Conservation (phyloP, 139 green algal genomes). For the Ostreobium quekettii region DNA sequence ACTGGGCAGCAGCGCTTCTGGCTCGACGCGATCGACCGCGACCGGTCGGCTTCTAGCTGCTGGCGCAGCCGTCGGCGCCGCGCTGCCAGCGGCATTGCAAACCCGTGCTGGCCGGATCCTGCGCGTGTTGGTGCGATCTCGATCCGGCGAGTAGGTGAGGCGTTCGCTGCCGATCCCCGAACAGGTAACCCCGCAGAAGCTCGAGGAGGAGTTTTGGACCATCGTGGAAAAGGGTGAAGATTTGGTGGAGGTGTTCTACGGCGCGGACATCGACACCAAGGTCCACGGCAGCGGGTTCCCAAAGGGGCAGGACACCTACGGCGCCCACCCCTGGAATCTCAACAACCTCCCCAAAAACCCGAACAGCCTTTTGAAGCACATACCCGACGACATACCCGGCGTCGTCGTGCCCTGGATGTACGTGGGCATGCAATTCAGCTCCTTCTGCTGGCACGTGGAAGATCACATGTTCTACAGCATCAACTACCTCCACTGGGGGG, state of each 20-base stretch:
- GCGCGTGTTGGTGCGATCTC: too few relatives aligned
- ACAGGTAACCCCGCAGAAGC: conserved; percentile 36
- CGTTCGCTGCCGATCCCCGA: not conserved
- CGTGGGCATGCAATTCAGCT: conserved; percentile 65
- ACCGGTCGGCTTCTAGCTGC: too few relatives aligned
- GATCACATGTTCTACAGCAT: conserved; percentile 87
- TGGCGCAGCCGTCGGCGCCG: too few relatives aligned
- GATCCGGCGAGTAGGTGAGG: conserved; percentile 1
- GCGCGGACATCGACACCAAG: conserved; percentile 64
- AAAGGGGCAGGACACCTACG: conserved; percentile 26
- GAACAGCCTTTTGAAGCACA: conserved; percentile 50
- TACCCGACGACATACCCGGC: conserved; percentile 57
- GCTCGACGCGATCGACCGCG: too few relatives aligned
- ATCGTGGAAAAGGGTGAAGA: conserved; percentile 76
- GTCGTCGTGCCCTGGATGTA: conserved; percentile 79
- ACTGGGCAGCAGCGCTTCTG: too few relatives aligned
- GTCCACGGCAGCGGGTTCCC: conserved; percentile 54
- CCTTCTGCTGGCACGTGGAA: conserved; percentile 81
- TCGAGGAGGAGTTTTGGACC: conserved; percentile 86
- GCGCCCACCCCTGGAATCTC: conserved; percentile 59
- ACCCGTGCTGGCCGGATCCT: too few relatives aligned
- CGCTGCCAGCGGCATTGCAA: too few relatives aligned
- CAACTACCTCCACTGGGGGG: conserved; percentile 82
- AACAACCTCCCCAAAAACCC: conserved; percentile 50
- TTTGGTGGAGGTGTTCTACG: conserved; percentile 68